Base-by-base conservation (phyloP, 805 yeast species). In the Yamadazyma nakazawae region DNA sequence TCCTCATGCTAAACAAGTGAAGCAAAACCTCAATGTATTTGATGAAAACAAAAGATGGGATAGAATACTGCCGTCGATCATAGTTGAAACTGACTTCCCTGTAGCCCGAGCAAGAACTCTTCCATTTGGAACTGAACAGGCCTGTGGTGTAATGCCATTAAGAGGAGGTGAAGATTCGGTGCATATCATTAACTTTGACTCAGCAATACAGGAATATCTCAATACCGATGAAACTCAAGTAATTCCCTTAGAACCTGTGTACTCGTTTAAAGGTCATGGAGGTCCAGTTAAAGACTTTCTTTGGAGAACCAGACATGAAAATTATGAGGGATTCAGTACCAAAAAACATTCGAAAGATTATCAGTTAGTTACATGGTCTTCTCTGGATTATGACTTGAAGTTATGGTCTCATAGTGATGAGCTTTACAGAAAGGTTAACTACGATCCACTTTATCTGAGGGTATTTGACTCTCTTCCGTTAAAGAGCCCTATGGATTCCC, bases 351-450 rank as follows among this genome's bases (percentile, higher is more conserved):
- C 88, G 67, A 72, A 92, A 45, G 96, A 91, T 49, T 94, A 80
- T 59, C 98, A 94, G 62, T 64, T 94, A 42, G 92, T 94, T 1
- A 88, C 98, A 0, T 92, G 98, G 97, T 84, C 96, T 1, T 82
- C 87, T 43, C 68, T 60, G 50, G 98, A 94, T 60, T 80, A 83
- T 54, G 96, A 88, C 59, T 68, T 94, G 48, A 74, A 91, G 50
- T 66, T 91, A 40, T 92, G 97, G 97, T 85, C 89, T 0, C 64
- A 58, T 43, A 68, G 63, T 42, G 67, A 66, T n/a, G 60, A 62
- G n/a, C 49, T 72, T 16, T 68, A 68, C 52, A 59, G 55, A 31
- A 53, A 51, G 37, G 74, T 69, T 21, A 69, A 67, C 47, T 70
- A 71, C 45, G 64, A 69, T 44, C 76, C 75, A 6, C 51, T 57